Evolutionary conservation across 2,329 filamentous ascomycete genomes (phyloP), one percentile per base, ranked within the genome.

Genomic region (Elsinoe perseae): DNA sequence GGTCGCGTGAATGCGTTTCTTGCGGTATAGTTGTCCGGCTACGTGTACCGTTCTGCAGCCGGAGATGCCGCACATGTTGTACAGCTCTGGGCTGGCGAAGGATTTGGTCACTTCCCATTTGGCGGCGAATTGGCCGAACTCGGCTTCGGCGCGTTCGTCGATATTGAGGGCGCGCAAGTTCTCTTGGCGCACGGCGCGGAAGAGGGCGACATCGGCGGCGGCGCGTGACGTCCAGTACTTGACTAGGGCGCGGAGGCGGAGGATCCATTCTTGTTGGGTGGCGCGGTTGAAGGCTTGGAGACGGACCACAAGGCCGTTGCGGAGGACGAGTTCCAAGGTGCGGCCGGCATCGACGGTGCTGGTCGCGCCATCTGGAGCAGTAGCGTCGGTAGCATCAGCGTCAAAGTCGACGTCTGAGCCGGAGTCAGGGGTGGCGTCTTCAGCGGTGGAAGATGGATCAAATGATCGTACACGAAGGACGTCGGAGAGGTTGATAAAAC

Each of bases 31-130:
- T 16, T 75, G 70, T 2, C 83, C 83, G 30, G 80, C 80, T 68
- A 85, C 78, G 75, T 76, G 72, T 55, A 86, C 80, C 16, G 79
- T 73, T 40, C 83, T 79, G 65, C 83, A 86, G 34, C 75, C 76
- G 9, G 79, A 76, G 20, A 86, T 77, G n/a, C 79, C 77, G 66
- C 83, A 86, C 71, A 86, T 77, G 65, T 86, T 83, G 71, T 84
- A 85, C n/a, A 86, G 69, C 36, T 80, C 71, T 1, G 83, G 78
- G 1, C 78, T 83, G n/a, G 83, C 81, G 61, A 78, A 78, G 1
- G 81, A 80, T 60, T 82, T 77, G 14, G 75, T 80, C 20, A 86
- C 82, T 65, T 86, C 83, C 83, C 83, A 86, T 63, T 86, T 85
- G 61, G 76, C 73, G 0, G 82, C 82, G 63, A 82, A 85, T 63